A percentile compares a stretch with the other conserved stretches of the same genome.
phyloP scores from a whole-genome alignment of 2,329 filamentous ascomycete genomes.

The Penicillium paneum region DNA sequence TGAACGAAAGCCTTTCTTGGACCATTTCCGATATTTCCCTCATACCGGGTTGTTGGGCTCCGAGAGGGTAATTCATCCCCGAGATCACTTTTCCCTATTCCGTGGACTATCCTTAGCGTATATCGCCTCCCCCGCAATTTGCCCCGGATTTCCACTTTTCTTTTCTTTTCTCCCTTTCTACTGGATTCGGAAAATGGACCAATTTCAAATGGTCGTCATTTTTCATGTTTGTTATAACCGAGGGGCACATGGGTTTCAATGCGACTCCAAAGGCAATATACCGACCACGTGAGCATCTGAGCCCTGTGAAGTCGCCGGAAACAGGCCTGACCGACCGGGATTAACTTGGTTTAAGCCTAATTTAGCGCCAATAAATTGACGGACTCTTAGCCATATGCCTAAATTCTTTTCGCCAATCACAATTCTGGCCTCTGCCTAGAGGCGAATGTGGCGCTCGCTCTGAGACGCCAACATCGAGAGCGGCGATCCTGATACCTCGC shows the following conservation, averaged over 20 bases:
- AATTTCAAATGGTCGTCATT: not conserved
- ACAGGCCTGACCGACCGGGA: not conserved
- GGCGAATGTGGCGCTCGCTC: constrained; percentile 3
- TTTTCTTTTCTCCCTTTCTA: not conserved
- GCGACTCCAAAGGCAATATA: not conserved
- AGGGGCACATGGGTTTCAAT: not conserved
- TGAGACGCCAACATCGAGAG: not conserved
- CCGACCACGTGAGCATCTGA: not conserved
- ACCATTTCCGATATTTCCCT: not conserved
- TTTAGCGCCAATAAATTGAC: not conserved
- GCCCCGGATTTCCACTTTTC: not conserved
- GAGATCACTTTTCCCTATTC: not conserved
- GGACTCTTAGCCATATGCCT: not conserved
- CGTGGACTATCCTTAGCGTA: not conserved
- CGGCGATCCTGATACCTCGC: not conserved
- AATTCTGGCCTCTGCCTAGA: not conserved
- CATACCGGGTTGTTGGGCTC: not conserved
- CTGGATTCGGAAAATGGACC: not conserved
- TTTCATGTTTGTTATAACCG: too few species aligned
- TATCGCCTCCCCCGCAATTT: not conserved
- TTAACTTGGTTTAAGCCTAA: not conserved
- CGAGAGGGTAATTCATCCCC: not conserved
- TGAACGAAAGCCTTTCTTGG: not conserved
- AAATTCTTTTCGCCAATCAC: not conserved
- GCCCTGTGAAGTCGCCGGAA: not conserved